phyloP scores from a whole-genome alignment of 1,284 basidiomycete species.

The Grifola frondosa region DNA sequence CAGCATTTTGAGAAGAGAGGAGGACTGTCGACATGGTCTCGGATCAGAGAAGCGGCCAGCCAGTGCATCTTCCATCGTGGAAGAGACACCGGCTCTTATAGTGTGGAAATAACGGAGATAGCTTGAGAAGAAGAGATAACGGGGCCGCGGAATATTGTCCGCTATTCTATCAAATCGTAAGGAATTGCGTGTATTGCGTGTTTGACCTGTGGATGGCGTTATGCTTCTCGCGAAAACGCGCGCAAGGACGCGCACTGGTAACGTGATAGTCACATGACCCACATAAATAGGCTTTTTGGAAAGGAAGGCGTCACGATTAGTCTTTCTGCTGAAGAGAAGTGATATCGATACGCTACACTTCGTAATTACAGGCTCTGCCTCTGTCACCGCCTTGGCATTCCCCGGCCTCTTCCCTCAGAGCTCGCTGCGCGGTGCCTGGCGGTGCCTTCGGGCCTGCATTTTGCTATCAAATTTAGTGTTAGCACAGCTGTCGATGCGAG shows the following conservation, averaged over 20 bases:
- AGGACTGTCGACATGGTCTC: slow-evolving; percentile 25
- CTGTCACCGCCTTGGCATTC: slow-evolving; percentile 62
- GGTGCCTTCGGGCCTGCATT: slow-evolving; percentile 82
- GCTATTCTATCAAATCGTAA: slow-evolving; percentile 10
- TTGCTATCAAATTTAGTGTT: slow-evolving; percentile 36
- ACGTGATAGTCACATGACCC: slow-evolving; percentile 14
- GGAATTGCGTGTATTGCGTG: slow-evolving; percentile 28
- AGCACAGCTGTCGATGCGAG: slow-evolving; percentile 8
- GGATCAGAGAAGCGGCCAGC: slow-evolving; percentile 8
- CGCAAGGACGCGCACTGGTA: neutral
- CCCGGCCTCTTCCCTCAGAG: slow-evolving; percentile 82
- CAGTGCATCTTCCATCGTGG: slow-evolving; percentile 9
- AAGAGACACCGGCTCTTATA: slow-evolving; percentile 20
- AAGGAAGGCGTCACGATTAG: slow-evolving; percentile 12
- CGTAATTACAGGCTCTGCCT: slow-evolving; percentile 18
- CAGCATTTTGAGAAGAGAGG: neutral
- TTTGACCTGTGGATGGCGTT: slow-evolving; percentile 28
- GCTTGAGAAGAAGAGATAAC: slow-evolving; percentile 1
- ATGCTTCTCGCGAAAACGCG: slow-evolving; percentile 16
- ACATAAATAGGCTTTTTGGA: slow-evolving; percentile 9
- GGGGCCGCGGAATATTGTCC: slow-evolving; percentile 8
- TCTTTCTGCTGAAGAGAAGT: slow-evolving; percentile 8
- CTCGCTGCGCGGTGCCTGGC: slow-evolving; percentile 80
- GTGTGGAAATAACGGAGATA: neutral
- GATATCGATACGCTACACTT: slow-evolving; percentile 27